These are phyloP conservation scores for Tylopilus sp. DNA, from an alignment of 1,284 basidiomycete genomes.

Conservation along the genomic window DNA sequence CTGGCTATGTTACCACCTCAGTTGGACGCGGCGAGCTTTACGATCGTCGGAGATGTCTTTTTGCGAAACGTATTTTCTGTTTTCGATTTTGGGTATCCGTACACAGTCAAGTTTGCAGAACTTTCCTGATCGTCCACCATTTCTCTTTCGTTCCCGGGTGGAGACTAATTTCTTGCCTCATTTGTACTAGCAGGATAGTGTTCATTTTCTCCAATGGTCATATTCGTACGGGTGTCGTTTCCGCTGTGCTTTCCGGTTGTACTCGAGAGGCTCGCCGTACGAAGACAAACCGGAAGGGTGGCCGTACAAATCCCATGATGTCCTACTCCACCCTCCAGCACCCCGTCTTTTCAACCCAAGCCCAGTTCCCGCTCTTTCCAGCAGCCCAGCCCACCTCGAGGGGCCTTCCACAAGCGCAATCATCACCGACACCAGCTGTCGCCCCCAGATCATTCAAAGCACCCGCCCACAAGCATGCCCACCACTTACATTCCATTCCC, in stretches of 20 bases:
- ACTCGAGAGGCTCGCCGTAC: constrained; percentile 4
- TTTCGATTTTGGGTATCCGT: constrained; percentile 16
- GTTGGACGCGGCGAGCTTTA: constrained; percentile 1
- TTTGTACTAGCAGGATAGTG: too few species aligned
- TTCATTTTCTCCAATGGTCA: not conserved
- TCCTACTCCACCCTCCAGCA: constrained; percentile 27
- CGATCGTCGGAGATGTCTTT: constrained; percentile 25
- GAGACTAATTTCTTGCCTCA: not conserved
- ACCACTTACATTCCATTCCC: constrained; percentile 60
- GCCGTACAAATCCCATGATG: constrained; percentile 19
- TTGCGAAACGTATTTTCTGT: constrained; percentile 23
- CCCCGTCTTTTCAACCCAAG: constrained; percentile 18
- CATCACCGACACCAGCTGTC: constrained; percentile 10
- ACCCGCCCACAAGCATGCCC: constrained; percentile 40
- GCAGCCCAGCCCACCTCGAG: constrained; percentile 11
- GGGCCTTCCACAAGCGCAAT: constrained; percentile 7
- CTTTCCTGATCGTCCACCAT: constrained; percentile 5
- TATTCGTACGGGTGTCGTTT: not conserved
- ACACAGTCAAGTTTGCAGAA: constrained; percentile 17
- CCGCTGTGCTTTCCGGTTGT: not conserved
- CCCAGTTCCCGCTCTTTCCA: constrained; percentile 21
- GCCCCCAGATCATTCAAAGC: constrained; percentile 27
- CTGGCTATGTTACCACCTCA: not conserved
- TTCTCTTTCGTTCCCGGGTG: not conserved
- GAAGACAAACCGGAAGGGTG: constrained; percentile 29